Evolutionary conservation across 2,329 filamentous ascomycete genomes (phyloP).

Genomic region (Kalaharituber pfeilii): DNA sequence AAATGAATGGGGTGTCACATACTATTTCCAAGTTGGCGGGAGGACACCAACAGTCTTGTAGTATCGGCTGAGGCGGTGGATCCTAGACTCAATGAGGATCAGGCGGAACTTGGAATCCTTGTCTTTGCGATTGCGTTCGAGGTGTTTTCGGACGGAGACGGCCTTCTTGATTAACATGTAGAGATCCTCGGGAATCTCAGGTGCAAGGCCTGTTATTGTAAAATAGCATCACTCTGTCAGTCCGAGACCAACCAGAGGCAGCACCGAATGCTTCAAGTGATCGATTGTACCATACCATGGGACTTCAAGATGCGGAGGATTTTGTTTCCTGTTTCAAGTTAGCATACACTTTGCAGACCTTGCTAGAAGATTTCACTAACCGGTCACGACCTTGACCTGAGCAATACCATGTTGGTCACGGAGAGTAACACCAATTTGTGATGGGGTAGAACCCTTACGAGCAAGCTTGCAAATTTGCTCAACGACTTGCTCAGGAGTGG

Average conservation of each 20-base stretch:
- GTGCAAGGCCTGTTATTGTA: constrained; percentile 68
- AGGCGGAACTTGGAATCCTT: constrained; percentile 99
- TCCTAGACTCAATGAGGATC: constrained; percentile 99
- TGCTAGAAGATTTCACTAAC: constrained; percentile 33
- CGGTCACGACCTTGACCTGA: constrained; percentile 93
- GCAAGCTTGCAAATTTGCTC: constrained; percentile 99
- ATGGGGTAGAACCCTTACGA: constrained; percentile 95
- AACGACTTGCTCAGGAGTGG: constrained; percentile 92
- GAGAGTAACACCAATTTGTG: constrained; percentile 97
- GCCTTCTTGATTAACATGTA: constrained; percentile 99
- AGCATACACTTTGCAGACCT: constrained; percentile 22
- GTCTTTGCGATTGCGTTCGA: constrained; percentile 99
- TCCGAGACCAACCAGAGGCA: constrained; percentile 79
- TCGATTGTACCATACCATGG: constrained; percentile 51
- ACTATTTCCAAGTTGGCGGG: constrained; percentile 26
- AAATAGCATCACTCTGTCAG: constrained; percentile 72
- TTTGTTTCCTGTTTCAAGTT: constrained; percentile 66
- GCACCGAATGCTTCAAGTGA: constrained; percentile 15
- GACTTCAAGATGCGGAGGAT: constrained; percentile 98
- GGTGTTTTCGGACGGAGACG: constrained; percentile 98
- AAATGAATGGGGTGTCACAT: constrained; percentile 3
- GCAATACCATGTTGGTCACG: constrained; percentile 96
- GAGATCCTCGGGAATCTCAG: constrained; percentile 96
- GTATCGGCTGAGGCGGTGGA: constrained; percentile 98
- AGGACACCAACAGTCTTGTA: constrained; percentile 87